A percentile compares a stretch with the other conserved stretches of the same genome.
phyloP scores from a whole-genome alignment of 2,329 filamentous ascomycete species.

The Trichoderma afroharzianum region DNA sequence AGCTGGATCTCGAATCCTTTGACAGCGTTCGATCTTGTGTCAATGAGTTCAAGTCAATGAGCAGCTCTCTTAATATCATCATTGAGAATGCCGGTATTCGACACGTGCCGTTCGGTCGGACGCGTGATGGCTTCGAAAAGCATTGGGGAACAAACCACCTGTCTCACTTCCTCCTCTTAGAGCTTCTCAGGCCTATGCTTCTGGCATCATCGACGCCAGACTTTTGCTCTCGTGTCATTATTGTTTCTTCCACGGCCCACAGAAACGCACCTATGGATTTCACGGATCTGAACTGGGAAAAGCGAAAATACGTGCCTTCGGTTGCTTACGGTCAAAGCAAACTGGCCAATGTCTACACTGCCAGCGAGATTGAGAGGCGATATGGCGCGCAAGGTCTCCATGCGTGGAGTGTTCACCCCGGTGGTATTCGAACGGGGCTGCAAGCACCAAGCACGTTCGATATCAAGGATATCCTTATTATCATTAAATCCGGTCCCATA shows the following conservation, averaged over 20 bases:
- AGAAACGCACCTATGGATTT: slow-evolving; percentile 17
- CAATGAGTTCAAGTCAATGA: slow-evolving; percentile 20
- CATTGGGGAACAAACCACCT: slow-evolving; percentile 44
- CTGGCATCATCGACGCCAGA: slow-evolving; percentile 28
- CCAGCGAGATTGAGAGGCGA: slow-evolving; percentile 48
- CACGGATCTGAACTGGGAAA: slow-evolving; percentile 25
- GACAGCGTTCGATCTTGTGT: slow-evolving; percentile 26
- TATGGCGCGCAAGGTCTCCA: slow-evolving; percentile 44
- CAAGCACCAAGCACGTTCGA: neutral
- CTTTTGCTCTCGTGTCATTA: slow-evolving; percentile 33
- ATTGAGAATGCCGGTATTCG: slow-evolving; percentile 46
- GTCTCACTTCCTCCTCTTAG: slow-evolving; percentile 42
- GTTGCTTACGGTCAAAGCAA: slow-evolving; percentile 48
- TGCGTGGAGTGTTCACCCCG: slow-evolving; percentile 44
- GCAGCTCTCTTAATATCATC: slow-evolving; percentile 31
- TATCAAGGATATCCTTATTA: neutral
- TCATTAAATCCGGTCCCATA: slow-evolving; percentile 3
- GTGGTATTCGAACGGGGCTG: slow-evolving; percentile 33
- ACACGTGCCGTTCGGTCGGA: slow-evolving; percentile 33
- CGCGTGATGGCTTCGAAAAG: slow-evolving; percentile 40
- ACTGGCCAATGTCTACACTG: slow-evolving; percentile 48
- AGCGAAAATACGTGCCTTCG: slow-evolving; percentile 27
- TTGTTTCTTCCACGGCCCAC: slow-evolving; percentile 24
- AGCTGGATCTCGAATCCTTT: slow-evolving; percentile 27
- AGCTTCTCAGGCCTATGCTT: slow-evolving; percentile 37